Evolutionary conservation across 129 eudicot species (phyloP).

Genomic region (Cynara cardunculus): DNA sequence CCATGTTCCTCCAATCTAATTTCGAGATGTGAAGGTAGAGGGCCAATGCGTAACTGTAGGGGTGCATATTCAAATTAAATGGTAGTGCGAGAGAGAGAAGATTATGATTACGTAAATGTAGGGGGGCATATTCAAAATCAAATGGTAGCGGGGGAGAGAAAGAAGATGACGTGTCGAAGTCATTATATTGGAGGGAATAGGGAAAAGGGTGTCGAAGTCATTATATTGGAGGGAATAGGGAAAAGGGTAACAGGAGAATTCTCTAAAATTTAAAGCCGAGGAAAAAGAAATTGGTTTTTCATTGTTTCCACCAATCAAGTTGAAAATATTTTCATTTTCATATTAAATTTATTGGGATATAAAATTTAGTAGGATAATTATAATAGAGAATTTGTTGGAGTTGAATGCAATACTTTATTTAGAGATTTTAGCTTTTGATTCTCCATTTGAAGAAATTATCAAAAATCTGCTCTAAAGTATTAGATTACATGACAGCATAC

Average conservation of each 20-base stretch:
- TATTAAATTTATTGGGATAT: not conserved
- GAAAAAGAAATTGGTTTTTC: too few species aligned
- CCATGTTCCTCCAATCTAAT: too few species aligned
- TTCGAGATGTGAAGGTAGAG: too few species aligned
- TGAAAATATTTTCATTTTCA: not conserved
- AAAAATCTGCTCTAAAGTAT: not conserved
- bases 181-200: not conserved
- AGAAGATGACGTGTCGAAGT: too few species aligned
- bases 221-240: not conserved
- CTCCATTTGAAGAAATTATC: not conserved
- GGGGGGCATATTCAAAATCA: too few species aligned
- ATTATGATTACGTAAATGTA: too few species aligned
- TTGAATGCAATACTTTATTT: not conserved
- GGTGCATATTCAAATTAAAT: too few species aligned
- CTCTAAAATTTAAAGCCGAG: not conserved
- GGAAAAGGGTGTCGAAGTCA: too few species aligned
- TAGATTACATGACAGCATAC: constrained; percentile 43
- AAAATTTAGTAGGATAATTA: not conserved
- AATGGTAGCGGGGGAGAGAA: too few species aligned
- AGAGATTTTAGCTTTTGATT: not conserved
- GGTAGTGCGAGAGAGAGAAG: too few species aligned
- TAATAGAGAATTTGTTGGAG: not conserved
- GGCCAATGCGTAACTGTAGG: too few species aligned
- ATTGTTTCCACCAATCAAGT: not conserved
- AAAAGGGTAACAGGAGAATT: not conserved